Evolutionary conservation across 208 protist genomes (phyloP).

Genomic region (Trichomonas tenax): DNA sequence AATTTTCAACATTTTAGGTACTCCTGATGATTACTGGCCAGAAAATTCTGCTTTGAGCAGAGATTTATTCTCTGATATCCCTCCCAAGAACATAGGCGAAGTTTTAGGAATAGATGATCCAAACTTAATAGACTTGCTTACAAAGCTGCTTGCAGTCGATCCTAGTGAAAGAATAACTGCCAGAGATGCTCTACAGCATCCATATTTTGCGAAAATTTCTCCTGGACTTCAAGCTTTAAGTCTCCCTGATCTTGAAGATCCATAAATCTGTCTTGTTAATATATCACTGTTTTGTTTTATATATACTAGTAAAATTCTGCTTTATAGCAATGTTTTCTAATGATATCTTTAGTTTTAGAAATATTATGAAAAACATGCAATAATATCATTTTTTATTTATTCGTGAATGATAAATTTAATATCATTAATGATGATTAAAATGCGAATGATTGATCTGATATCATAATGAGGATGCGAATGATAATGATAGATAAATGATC

Average conservation of each 20-base stretch:
- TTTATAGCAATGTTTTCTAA: too few species aligned
- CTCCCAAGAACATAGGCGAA: not conserved
- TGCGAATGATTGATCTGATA: too few species aligned
- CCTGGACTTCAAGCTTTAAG: not conserved
- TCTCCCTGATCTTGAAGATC: not conserved
- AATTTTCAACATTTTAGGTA: slow-evolving; percentile 11
- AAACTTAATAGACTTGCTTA: not conserved
- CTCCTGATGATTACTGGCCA: not conserved
- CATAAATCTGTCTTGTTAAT: too few species aligned
- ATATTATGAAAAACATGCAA: too few species aligned
- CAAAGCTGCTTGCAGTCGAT: not conserved
- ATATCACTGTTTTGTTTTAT: too few species aligned
- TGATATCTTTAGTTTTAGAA: too few species aligned
- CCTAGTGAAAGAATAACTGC: not conserved
- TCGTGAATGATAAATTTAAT: too few species aligned
- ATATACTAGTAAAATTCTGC: too few species aligned
- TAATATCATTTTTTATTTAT: too few species aligned
- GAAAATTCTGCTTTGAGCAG: not conserved
- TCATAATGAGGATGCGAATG: too few species aligned
- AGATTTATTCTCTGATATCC: not conserved
- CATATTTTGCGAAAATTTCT: not conserved
- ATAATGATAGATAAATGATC: too few species aligned
- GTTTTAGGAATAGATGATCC: not conserved
- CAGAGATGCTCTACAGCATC: not conserved
- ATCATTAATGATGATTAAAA: too few species aligned